Percentiles rank a stretch among this genome's conserved stretches.
Conservation (phyloP, 2,329 filamentous ascomycete species). For the Elsinoe arachidis region DNA sequence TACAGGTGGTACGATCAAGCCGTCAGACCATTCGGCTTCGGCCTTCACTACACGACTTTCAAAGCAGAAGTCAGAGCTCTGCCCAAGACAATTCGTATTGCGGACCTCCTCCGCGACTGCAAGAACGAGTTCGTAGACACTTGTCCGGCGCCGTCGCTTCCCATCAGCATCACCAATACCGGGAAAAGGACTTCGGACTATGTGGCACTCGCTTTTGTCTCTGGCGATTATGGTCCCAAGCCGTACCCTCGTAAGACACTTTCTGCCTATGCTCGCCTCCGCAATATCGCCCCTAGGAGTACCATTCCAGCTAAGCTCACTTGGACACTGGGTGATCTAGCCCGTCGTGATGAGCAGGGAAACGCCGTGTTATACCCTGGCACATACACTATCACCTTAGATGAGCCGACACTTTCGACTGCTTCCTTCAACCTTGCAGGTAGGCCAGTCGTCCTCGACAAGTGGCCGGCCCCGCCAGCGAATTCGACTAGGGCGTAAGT, state of each 20-base stretch:
- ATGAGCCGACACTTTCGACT: no score
- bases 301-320: constrained; percentile 29
- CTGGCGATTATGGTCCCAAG: constrained; percentile 39
- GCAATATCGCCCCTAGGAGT: constrained; percentile 21
- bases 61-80: constrained; percentile 17
- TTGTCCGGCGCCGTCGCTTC: constrained; percentile 36
- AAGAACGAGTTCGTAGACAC: constrained; percentile 33
- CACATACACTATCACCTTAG: constrained; percentile 31
- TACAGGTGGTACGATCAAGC: constrained; percentile 50
- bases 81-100: constrained; percentile 25
- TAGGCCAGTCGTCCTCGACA: no score
- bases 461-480: no score
- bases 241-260: constrained; percentile 48
- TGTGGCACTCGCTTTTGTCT: constrained; percentile 43
- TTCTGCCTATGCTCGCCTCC: constrained; percentile 41
- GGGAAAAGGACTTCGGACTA: constrained; percentile 43
- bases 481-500: no score
- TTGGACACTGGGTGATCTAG: constrained; percentile 42
- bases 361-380: constrained; percentile 47
- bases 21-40: constrained; percentile 47
- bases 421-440: no score
- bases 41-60: constrained; percentile 53
- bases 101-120: constrained; percentile 30
- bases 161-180: constrained; percentile 41
- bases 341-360: constrained; percentile 42